A percentile compares a stretch with the other conserved stretches of the same genome.
These are phyloP conservation scores for Candida gigantensis DNA, from an alignment of 1,139 yeast species.

Conservation along the genomic window DNA sequence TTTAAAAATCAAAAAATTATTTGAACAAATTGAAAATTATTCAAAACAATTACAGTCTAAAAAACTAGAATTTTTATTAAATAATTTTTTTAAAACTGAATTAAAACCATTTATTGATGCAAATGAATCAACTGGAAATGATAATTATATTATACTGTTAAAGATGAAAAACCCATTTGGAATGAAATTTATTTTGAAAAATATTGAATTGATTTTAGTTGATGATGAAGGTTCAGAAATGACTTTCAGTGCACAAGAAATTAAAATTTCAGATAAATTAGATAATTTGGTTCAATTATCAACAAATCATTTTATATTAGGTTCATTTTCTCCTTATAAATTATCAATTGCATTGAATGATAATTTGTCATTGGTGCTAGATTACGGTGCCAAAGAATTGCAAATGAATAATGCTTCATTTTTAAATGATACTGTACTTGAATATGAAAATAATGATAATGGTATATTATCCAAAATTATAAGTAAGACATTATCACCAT, in stretches of 20 bases:
- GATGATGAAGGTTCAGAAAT: conserved; percentile 17
- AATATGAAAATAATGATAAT: conserved; percentile 5
- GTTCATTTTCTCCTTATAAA: conserved; percentile 25
- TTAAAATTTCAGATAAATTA: conserved; percentile 13
- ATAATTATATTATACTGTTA: conserved; percentile 27
- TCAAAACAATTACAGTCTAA: conserved; percentile 19
- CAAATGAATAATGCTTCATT: conserved; percentile 11
- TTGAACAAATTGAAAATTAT: conserved; percentile 22
- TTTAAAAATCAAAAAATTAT: conserved; percentile 23
- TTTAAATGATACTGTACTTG: conserved; percentile 14
- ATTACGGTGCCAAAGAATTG: conserved; percentile 8
- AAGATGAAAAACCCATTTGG: conserved; percentile 27
- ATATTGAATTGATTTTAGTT: conserved; percentile 22
- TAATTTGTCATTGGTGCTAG: conserved; percentile 19
- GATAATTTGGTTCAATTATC: conserved; percentile 19
- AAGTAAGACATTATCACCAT: not conserved
- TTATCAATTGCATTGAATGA: conserved; percentile 23
- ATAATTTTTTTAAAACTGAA: conserved; percentile 29
- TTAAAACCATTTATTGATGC: conserved; percentile 29
- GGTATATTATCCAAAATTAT: not conserved
- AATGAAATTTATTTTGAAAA: conserved; percentile 24
- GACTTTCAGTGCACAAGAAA: conserved; percentile 3
- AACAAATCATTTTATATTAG: conserved; percentile 26
- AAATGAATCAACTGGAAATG: conserved; percentile 19
- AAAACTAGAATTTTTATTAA: conserved; percentile 28